phyloP scores from a whole-genome alignment of 129 eudicot genomes.

The Scalesia atractyloides region DNA sequence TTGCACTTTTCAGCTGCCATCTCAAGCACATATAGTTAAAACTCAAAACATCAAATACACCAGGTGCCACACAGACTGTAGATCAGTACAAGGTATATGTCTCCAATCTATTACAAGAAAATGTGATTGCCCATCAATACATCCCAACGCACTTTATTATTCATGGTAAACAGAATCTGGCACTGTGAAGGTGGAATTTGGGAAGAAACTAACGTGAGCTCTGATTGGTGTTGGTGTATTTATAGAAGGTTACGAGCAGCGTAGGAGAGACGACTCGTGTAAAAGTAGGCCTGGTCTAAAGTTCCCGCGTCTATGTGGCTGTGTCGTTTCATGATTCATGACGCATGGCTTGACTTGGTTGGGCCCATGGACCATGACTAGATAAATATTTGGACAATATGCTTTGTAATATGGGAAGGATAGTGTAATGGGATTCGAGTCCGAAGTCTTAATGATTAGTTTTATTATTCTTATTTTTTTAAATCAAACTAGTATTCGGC shows the following conservation, averaged over 20 bases:
- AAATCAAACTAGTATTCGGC: too few relatives aligned
- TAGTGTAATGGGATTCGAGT: too few relatives aligned
- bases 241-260: not conserved
- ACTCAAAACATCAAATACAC: not conserved
- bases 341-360: not conserved
- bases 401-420: too few relatives aligned
- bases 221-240: not conserved
- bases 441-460: too few relatives aligned
- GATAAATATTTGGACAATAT: too few relatives aligned
- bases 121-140: not conserved
- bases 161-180: slow-evolving; percentile 8
- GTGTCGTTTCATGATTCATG: not conserved
- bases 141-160: not conserved
- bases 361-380: not conserved
- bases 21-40: not conserved
- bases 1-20: slow-evolving; percentile 6
- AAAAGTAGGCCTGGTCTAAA: slow-evolving; percentile 13
- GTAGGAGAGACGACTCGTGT: slow-evolving; percentile 10
- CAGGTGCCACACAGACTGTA: too few relatives aligned
- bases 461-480: too few relatives aligned
- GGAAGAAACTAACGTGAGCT: not conserved
- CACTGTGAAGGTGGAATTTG: not conserved
- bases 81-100: not conserved
- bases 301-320: slow-evolving; percentile 21
- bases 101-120: slow-evolving; percentile 2